A percentile compares a stretch with the other conserved stretches of the same genome.
These are phyloP conservation scores for Ciborinia camelliae DNA, from an alignment of 2,329 filamentous ascomycete species.

Conservation along the genomic window DNA sequence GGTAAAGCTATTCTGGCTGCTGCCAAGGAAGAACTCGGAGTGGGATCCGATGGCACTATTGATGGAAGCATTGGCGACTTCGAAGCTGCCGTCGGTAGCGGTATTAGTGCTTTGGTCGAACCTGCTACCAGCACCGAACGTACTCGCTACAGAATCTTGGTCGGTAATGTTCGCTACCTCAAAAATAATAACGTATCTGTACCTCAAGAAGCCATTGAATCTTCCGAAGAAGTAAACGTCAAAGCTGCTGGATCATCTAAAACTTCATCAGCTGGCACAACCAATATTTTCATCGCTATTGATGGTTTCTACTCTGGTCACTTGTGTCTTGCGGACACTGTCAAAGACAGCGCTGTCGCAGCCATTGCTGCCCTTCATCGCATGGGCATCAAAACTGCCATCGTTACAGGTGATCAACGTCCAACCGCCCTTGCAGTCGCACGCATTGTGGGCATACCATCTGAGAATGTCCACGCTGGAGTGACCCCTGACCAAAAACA, in stretches of 20 bases:
- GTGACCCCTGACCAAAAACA: slow-evolving; percentile 91
- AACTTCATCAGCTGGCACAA: slow-evolving; percentile 61
- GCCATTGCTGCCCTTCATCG: slow-evolving; percentile 76
- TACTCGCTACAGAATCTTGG: slow-evolving; percentile 70
- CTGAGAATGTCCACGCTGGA: slow-evolving; percentile 76
- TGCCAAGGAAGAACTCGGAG: slow-evolving; percentile 71
- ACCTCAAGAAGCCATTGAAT: slow-evolving; percentile 59
- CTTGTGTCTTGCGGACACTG: slow-evolving; percentile 80
- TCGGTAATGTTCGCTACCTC: slow-evolving; percentile 80
- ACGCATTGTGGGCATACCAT: slow-evolving; percentile 72
- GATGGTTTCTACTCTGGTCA: slow-evolving; percentile 77
- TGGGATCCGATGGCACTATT: slow-evolving; percentile 69
- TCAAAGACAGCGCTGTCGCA: slow-evolving; percentile 82
- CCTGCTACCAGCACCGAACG: slow-evolving; percentile 66
- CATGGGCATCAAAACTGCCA: slow-evolving; percentile 82
- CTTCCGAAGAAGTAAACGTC: slow-evolving; percentile 57
- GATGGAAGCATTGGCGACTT: slow-evolving; percentile 87
- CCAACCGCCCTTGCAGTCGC: slow-evolving; percentile 84
- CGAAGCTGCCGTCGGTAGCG: slow-evolving; percentile 75
- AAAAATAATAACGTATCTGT: slow-evolving; percentile 65
- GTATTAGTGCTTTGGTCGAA: slow-evolving; percentile 78
- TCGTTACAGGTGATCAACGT: slow-evolving; percentile 90
- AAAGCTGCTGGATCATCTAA: slow-evolving; percentile 41
- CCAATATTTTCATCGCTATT: slow-evolving; percentile 88
- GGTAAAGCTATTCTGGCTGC: slow-evolving; percentile 79